Conservation (phyloP, 768 basidiomycete genomes). For the Aureoboletus auriporus region DNA sequence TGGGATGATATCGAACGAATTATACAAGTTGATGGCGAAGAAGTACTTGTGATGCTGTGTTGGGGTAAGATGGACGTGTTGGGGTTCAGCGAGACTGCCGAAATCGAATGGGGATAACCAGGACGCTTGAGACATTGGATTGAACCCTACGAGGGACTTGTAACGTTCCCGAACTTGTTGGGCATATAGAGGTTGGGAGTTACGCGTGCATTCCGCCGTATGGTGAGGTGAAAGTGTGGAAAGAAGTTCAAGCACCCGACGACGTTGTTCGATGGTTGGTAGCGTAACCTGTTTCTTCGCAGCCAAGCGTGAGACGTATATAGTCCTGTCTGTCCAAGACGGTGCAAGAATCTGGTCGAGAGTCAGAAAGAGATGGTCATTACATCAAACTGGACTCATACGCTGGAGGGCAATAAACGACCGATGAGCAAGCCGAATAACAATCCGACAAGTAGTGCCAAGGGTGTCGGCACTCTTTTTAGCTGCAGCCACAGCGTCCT, state of each 20-base stretch:
- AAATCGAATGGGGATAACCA: constrained; percentile 60
- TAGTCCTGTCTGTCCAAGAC: constrained; percentile 54
- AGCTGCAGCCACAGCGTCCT: constrained; percentile 30
- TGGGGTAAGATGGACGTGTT: constrained; percentile 35
- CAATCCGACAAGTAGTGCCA: constrained; percentile 59
- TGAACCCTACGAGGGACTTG: constrained; percentile 75
- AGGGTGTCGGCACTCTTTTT: constrained; percentile 48
- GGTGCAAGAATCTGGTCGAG: constrained; percentile 24
- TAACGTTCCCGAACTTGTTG: constrained; percentile 88
- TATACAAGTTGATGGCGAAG: constrained; percentile 99
- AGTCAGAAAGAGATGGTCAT: not conserved
- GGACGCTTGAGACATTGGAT: constrained; percentile 49
- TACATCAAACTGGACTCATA: constrained; percentile 14
- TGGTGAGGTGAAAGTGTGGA: constrained; percentile 87
- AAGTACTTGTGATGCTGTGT: constrained; percentile 91
- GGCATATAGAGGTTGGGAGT: constrained; percentile 78
- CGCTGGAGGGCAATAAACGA: constrained; percentile 38
- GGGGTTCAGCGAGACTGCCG: constrained; percentile 37
- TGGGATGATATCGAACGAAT: constrained; percentile 98
- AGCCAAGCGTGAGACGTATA: constrained; percentile 44
- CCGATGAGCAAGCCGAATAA: constrained; percentile 58
- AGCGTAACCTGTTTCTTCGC: constrained; percentile 63
- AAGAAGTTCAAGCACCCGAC: constrained; percentile 81
- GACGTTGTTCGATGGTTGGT: constrained; percentile 81
- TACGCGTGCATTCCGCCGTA: constrained; percentile 87